phyloP scores from a whole-genome alignment of 345 rosid species.

The Mallotus nudiflorus region DNA sequence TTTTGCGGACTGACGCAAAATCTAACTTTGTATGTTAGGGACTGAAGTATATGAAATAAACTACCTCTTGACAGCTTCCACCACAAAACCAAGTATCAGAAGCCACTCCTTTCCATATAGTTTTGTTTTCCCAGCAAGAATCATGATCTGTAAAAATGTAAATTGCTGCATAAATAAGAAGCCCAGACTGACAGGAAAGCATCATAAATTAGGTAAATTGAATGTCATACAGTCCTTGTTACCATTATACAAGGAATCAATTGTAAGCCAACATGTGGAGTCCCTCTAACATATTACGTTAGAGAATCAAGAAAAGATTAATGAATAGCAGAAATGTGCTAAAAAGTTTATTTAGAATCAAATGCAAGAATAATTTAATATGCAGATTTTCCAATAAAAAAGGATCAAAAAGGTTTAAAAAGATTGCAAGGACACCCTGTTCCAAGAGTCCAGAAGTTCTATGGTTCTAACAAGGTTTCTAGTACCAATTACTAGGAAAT shows the following conservation, averaged over 20 bases:
- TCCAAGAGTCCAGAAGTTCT: neutral
- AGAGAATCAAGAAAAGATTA: neutral
- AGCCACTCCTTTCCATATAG: slow-evolving; percentile 35
- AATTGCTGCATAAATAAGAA: slow-evolving; percentile 21
- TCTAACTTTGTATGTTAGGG: too few species aligned
- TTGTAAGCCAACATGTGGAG: neutral
- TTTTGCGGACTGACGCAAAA: neutral
- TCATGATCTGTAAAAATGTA: slow-evolving; percentile 61
- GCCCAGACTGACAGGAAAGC: slow-evolving; percentile 12
- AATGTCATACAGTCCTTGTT: neutral
- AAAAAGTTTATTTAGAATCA: slow-evolving; percentile 5
- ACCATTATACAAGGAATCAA: neutral
- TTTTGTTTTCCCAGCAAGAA: slow-evolving; percentile 50
- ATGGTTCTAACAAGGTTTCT: neutral
- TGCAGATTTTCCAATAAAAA: neutral
- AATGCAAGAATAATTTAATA: neutral
- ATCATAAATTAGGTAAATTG: neutral
- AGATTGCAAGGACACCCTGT: neutral
- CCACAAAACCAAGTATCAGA: slow-evolving; percentile 70
- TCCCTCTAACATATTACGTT: neutral
- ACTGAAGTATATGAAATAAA: too few species aligned
- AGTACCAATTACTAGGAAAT: neutral
- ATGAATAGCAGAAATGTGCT: neutral
- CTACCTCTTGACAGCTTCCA: slow-evolving; percentile 72
- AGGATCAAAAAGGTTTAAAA: neutral